Base-by-base conservation (phyloP, 2,329 filamentous ascomycete species). In the Stagonosporopsis vannaccii region DNA sequence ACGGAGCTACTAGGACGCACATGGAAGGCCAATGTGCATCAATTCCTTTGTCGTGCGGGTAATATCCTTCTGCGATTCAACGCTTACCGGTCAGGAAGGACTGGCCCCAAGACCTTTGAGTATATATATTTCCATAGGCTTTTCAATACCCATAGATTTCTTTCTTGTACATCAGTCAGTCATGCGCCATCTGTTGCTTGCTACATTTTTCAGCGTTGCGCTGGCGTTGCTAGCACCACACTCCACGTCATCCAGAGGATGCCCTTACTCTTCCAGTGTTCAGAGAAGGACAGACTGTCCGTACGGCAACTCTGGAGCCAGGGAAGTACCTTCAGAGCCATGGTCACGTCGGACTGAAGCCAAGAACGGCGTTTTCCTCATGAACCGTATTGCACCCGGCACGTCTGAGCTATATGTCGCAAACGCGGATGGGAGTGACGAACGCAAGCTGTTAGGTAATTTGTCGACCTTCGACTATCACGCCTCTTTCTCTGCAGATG, bases 321-420 rank as follows among this genome's bases (percentile, higher is more conserved):
- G 22, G 8, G 39, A 9, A 6, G 3, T 3, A 30, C 20, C 5
- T 12, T 9, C 30, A 4, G 17, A 23, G 4, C 25, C n/a, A 20
- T 37, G 30, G 30, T 51, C 30, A 28, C 39, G 48, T 17, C 30
- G 39, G 30, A 39, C 48, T 20, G 39, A 37, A 28, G 53, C 54
- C 26, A 67, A 65, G 41, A 51, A 61, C 33, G 63, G 58, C 8
- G 58, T 57, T 2, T 57, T 66, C 39, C 55, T 76, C 23, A 72
- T 77, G 71, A 78, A 79, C 56, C 66, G 76, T 7, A 78, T 78
- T 43, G 71, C 52, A 1, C 75, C 76, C 2, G 74, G 70, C 9
- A 52, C 53, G 1, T 66, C 59, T 6, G 56, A 62, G 11, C 51
- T 64, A 15, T 66, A 61, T 37, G 65, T 80, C 6, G 72, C 78